A percentile compares a stretch with the other conserved stretches of the same genome.
Conservation (phyloP, 1,139 yeast species). For the Pichia sp. region DNA sequence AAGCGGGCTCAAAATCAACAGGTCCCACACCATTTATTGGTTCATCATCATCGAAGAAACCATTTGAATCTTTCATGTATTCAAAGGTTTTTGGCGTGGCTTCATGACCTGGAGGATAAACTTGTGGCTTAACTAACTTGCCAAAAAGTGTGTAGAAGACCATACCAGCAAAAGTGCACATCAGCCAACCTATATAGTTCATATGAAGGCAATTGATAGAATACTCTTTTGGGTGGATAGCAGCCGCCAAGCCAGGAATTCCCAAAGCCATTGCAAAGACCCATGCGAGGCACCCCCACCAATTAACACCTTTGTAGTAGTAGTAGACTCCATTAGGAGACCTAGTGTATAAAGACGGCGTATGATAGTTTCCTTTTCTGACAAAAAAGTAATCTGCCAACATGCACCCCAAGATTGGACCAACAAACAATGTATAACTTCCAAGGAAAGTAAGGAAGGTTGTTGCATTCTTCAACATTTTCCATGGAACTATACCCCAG, state of each 20-base stretch:
- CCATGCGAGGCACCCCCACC: constrained; percentile 19
- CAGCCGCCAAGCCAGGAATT: constrained; percentile 19
- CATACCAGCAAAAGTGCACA: constrained; percentile 16
- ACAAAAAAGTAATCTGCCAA: constrained; percentile 34
- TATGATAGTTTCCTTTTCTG: constrained; percentile 30
- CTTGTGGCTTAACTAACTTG: constrained; percentile 12
- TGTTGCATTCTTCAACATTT: constrained; percentile 42
- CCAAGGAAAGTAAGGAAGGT: constrained; percentile 47
- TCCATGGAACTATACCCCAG: constrained; percentile 81
- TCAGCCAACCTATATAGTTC: constrained; percentile 18
- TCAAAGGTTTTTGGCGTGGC: constrained; percentile 18
- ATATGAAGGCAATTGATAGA: constrained; percentile 16
- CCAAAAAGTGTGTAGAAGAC: constrained; percentile 13
- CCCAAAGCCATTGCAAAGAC: constrained; percentile 16
- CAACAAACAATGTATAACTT: constrained; percentile 20
- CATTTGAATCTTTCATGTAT: constrained; percentile 16
- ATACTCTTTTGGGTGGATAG: constrained; percentile 12
- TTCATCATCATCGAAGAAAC: constrained; percentile 21
- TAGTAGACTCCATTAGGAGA: constrained; percentile 32
- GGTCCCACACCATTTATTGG: constrained; percentile 20
- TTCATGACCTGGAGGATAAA: constrained; percentile 18
- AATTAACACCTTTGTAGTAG: constrained; percentile 30
- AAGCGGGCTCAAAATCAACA: background rate
- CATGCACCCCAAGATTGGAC: constrained; percentile 35
- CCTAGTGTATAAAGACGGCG: constrained; percentile 32